phyloP scores from a whole-genome alignment of 306 rosid species.

The Carpinus fangiana region DNA sequence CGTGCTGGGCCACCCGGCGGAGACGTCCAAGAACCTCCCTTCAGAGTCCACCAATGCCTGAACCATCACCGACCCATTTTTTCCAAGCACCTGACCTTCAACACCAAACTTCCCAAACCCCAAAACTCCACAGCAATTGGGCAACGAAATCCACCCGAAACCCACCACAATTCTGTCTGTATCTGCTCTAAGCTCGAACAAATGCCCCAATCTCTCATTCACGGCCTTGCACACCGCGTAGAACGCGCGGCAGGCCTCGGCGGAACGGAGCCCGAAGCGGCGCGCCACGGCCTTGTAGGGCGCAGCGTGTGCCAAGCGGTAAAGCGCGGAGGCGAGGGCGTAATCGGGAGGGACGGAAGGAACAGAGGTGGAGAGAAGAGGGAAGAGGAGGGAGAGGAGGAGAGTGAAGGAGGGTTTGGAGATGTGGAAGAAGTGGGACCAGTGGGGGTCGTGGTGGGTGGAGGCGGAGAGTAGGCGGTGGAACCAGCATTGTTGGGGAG shows the following conservation, averaged over 20 bases:
- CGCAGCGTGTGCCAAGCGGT: slow-evolving; percentile 75
- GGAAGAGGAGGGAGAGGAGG: slow-evolving; percentile 55
- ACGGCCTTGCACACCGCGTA: slow-evolving; percentile 55
- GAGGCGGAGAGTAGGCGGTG: slow-evolving; percentile 55
- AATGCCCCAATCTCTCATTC: slow-evolving; percentile 42
- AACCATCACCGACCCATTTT: slow-evolving; percentile 48
- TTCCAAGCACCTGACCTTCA: slow-evolving; percentile 37
- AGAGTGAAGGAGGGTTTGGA: slow-evolving; percentile 55
- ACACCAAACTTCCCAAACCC: slow-evolving; percentile 53
- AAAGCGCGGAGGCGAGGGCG: slow-evolving; percentile 66
- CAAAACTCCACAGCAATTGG: slow-evolving; percentile 74
- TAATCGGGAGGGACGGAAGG: slow-evolving; percentile 47
- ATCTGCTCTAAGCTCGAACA: slow-evolving; percentile 62
- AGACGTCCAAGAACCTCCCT: slow-evolving; percentile 76
- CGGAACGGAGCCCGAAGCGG: slow-evolving; percentile 52
- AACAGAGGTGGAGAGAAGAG: slow-evolving; percentile 37
- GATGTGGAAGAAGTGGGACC: slow-evolving; percentile 66
- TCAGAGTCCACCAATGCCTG: slow-evolving; percentile 80
- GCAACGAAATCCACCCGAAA: slow-evolving; percentile 68
- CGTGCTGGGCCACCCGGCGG: slow-evolving; percentile 82
- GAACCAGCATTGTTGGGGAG: slow-evolving; percentile 54
- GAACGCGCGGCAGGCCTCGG: slow-evolving; percentile 61
- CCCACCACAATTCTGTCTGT: slow-evolving; percentile 44
- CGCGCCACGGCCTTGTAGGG: slow-evolving; percentile 53
- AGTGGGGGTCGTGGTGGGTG: slow-evolving; percentile 37